Evolutionary conservation across 2,329 filamentous ascomycete genomes (phyloP).

Genomic region (Paradendryphiella salina): DNA sequence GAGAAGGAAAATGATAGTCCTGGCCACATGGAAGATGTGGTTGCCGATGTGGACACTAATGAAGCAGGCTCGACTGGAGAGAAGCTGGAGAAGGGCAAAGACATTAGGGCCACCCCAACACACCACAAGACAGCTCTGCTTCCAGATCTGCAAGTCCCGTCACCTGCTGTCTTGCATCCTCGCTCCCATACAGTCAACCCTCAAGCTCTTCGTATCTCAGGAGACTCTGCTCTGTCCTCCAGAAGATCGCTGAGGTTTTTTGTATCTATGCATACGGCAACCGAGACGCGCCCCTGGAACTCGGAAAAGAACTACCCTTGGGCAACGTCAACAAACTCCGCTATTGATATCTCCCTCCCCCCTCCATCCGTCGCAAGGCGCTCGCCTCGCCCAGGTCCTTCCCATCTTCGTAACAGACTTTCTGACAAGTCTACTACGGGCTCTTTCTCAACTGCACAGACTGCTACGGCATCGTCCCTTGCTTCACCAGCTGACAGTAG

Average conservation of each 20-base stretch:
- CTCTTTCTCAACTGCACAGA: slow-evolving; percentile 23
- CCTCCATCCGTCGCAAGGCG: slow-evolving; percentile 33
- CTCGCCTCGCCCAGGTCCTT: slow-evolving; percentile 39
- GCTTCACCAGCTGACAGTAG: slow-evolving; percentile 16
- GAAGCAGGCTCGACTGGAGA: slow-evolving; percentile 18
- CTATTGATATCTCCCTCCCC: slow-evolving; percentile 49
- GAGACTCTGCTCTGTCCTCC: slow-evolving; percentile 29
- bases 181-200: slow-evolving; percentile 28
- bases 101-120: slow-evolving; percentile 13
- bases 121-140: slow-evolving; percentile 21
- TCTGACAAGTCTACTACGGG: slow-evolving; percentile 31
- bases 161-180: slow-evolving; percentile 29
- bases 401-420: slow-evolving; percentile 36
- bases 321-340: slow-evolving; percentile 44
- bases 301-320: slow-evolving; percentile 54
- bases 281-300: slow-evolving; percentile 53
- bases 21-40: slow-evolving; percentile 12
- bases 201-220: slow-evolving; percentile 19
- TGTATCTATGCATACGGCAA: slow-evolving; percentile 28
- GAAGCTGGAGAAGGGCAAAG: slow-evolving; percentile 8
- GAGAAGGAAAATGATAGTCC: slow-evolving; percentile 12
- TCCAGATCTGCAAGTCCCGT: slow-evolving; percentile 33
- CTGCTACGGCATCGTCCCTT: slow-evolving; percentile 21
- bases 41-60: slow-evolving; percentile 9
- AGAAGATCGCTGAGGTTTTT: slow-evolving; percentile 36